Evolutionary conservation across 176 grass and related monocot genomes (phyloP).

Genomic region (Triticum urartu): DNA sequence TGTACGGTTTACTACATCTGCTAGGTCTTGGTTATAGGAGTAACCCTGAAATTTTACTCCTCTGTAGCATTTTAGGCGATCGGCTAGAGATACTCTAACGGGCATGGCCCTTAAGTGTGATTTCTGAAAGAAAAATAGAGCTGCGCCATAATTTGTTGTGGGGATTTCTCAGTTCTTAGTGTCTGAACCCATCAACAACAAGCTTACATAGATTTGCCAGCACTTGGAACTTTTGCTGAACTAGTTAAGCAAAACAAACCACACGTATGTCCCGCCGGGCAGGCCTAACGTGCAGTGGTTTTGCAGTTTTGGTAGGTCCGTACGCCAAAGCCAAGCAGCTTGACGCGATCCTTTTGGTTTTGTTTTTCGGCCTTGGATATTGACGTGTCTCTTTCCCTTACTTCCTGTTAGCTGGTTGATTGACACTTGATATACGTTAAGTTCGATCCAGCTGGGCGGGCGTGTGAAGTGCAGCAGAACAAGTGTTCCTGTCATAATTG

Average conservation of each 20-base stretch:
- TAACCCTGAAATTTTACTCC: too few species aligned
- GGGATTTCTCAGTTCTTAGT: background rate
- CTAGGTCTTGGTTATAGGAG: too few species aligned
- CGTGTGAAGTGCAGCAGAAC: background rate
- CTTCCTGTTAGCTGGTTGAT: background rate
- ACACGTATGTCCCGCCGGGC: background rate
- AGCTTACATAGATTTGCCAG: background rate
- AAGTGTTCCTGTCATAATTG: background rate
- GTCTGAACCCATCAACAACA: background rate
- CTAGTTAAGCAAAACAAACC: background rate
- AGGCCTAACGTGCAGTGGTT: background rate
- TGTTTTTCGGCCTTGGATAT: slow-evolving; percentile 11
- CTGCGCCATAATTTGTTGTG: too few species aligned
- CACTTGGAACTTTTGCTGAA: background rate
- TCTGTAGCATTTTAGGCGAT: too few species aligned
- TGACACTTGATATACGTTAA: background rate
- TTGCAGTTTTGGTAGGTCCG: background rate
- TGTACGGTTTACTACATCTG: too few species aligned
- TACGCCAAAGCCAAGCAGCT: slow-evolving; percentile 28
- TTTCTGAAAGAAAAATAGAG: too few species aligned
- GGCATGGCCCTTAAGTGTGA: too few species aligned
- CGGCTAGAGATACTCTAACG: too few species aligned
- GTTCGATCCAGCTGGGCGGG: background rate
- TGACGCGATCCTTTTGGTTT: background rate
- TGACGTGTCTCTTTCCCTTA: slow-evolving; percentile 21